Conservation (phyloP, 768 basidiomycete species). For the Sarcodon aspratus region DNA sequence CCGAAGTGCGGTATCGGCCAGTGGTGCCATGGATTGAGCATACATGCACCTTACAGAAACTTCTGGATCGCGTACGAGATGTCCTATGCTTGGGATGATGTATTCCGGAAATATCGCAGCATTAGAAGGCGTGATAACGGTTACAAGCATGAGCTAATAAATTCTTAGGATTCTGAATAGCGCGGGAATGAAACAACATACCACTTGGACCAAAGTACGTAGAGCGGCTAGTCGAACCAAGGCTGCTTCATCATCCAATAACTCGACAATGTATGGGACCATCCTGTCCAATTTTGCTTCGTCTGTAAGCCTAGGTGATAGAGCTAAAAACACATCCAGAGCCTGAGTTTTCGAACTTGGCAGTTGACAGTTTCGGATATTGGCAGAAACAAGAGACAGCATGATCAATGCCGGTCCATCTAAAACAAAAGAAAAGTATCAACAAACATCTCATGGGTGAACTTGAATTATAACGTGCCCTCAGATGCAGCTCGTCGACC, state of each 20-base stretch:
- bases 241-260: conserved; percentile 78
- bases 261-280: conserved; percentile 83
- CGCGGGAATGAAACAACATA: conserved; percentile 25
- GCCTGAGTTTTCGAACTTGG: conserved; percentile 82
- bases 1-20: conserved; percentile 78
- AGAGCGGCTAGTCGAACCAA: conserved; percentile 73
- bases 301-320: conserved; percentile 76
- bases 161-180: not conserved
- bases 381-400: conserved; percentile 77
- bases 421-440: conserved; percentile 14
- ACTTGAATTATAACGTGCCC: conserved; percentile 27
- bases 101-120: conserved; percentile 87
- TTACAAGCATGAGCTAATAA: conserved; percentile 43
- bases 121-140: conserved; percentile 54
- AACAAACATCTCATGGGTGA: not conserved
- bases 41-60: conserved; percentile 70
- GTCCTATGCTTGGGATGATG: conserved; percentile 81
- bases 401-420: conserved; percentile 88
- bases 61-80: conserved; percentile 76
- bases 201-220: conserved; percentile 73
- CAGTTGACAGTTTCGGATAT: conserved; percentile 76
- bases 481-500: conserved; percentile 44
- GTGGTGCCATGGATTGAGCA: conserved; percentile 74
- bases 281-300: conserved; percentile 93
- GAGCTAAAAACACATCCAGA: conserved; percentile 76